Percentiles rank a stretch among this genome's conserved stretches.
These are phyloP conservation scores for Paraphoma chrysanthemicola DNA, from an alignment of 2,329 filamentous ascomycete genomes.

Conservation along the genomic window DNA sequence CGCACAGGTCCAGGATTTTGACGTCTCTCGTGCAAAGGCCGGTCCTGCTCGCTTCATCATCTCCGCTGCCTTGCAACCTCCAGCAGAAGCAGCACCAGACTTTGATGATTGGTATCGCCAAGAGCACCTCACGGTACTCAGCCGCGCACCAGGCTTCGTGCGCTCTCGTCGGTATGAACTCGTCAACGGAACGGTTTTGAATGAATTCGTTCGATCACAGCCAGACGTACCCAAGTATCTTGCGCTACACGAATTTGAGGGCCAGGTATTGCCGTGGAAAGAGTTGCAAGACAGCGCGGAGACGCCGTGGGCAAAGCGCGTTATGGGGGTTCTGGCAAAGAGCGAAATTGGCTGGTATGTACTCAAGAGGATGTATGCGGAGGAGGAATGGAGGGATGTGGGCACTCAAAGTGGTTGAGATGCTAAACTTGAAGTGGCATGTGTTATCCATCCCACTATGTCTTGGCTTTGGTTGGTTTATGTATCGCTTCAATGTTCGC, in stretches of 20 bases:
- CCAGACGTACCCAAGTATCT: constrained; percentile 20
- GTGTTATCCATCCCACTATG: neutral
- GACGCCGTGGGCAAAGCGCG: constrained; percentile 32
- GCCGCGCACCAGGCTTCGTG: constrained; percentile 19
- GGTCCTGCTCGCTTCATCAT: constrained; percentile 13
- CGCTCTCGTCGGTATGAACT: constrained; percentile 27
- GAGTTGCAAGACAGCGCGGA: constrained; percentile 17
- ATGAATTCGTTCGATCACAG: constrained; percentile 22
- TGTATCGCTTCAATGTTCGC: neutral
- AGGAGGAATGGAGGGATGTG: constrained; percentile 15
- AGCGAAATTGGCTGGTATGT: constrained; percentile 27
- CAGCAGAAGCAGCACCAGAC: constrained; percentile 7
- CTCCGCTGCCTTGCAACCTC: constrained; percentile 13
- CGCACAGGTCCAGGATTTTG: constrained; percentile 9
- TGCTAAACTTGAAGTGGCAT: neutral
- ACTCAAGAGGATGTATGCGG: constrained; percentile 22
- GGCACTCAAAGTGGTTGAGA: constrained; percentile 1
- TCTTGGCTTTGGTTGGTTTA: neutral
- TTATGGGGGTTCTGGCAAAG: constrained; percentile 17
- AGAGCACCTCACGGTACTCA: constrained; percentile 22
- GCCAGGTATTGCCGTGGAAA: constrained; percentile 23
- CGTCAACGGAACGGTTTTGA: constrained; percentile 21
- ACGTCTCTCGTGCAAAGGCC: neutral
- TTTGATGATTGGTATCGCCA: constrained; percentile 32
- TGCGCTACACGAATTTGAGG: constrained; percentile 33